Evolutionary conservation across 176 grass and related monocot species (phyloP), one percentile per base, ranked within the genome.

Genomic region (Aegilops umbellulata): DNA sequence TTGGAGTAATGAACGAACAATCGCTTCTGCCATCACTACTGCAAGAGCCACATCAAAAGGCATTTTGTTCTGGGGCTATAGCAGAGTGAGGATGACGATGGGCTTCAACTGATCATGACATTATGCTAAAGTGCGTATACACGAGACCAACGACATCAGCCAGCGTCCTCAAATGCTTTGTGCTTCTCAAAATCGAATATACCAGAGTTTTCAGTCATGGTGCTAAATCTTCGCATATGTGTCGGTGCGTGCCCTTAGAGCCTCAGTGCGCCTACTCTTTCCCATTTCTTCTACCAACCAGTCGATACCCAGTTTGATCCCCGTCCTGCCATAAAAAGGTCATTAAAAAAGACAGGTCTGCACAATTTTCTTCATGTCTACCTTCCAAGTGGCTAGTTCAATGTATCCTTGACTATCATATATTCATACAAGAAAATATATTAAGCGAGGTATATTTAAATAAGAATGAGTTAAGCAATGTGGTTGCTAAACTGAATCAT

Each of bases 281-380:
- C 85, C 97, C 94, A 94, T 97, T 75, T 82, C 87, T 61, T 94
- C 89, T 76, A 93, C 90, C 73, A 99, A 91, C 94, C 94, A 97
- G 71, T 99, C 89, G 47, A 99, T 90, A 57, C 90, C 90, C 86
- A 77, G 83, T 91, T 94, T 93, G 75, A 99, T 96, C 61, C 94
- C 97, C 22, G 61, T 91, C 83, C 97, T 99, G 92, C 34, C 61
- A 82, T 38, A 74, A 72, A 89, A 69, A 22, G 78, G 23, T 65
- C 27, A 55, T 70, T 71, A 85, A 78, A 30, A 30, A 75, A 51
- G 22, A 17, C 15, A 20, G 41, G 14, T 10, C 29, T 90, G 20
- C 65, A 65, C 65, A 51, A 26, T 10, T 61, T 55, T 32, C 30
- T 63, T 82, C 0, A 25, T 23, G 25, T 66, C 58, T 68, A 44